Conservation (phyloP, 805 yeast species). For the Wickerhamiella azymoides region DNA sequence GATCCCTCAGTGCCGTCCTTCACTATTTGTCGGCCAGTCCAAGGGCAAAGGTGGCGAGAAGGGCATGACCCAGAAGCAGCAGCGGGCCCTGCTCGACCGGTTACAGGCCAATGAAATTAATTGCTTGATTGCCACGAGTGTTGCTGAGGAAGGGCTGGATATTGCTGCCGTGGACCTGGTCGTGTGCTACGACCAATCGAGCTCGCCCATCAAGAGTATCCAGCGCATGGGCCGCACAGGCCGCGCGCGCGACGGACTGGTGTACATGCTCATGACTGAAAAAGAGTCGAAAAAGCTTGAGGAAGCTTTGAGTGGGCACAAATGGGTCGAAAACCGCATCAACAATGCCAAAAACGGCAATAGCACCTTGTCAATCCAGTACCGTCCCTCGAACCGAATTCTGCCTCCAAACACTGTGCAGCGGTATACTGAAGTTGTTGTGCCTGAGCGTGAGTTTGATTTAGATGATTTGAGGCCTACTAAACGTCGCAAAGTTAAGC, state of each 20-base stretch:
- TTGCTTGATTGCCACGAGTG: conserved; percentile 84
- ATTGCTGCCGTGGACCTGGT: conserved; percentile 96
- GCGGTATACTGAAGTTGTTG: conserved; percentile 37
- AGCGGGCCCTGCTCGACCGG: conserved; percentile 58
- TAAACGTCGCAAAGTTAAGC: not conserved
- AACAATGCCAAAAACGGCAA: conserved; percentile 14
- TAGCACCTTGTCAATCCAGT: conserved; percentile 30
- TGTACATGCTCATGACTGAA: conserved; percentile 58
- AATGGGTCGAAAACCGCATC: conserved; percentile 58
- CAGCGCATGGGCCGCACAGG: conserved; percentile 99
- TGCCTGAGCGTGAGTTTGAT: conserved; percentile 19
- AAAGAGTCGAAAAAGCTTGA: conserved; percentile 70
- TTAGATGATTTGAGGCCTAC: not conserved
- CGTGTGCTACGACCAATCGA: conserved; percentile 82
- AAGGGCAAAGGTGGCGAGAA: conserved; percentile 29
- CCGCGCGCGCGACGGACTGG: conserved; percentile 78
- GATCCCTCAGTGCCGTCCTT: conserved; percentile 26
- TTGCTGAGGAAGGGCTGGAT: conserved; percentile 97
- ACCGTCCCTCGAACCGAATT: conserved; percentile 46
- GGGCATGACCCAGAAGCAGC: conserved; percentile 87
- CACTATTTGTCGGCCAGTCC: conserved; percentile 87
- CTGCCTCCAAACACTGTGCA: conserved; percentile 50
- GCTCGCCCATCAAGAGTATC: conserved; percentile 82
- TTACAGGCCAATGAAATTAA: conserved; percentile 66
- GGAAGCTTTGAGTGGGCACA: conserved; percentile 73